Percentiles rank a stretch among this genome's conserved stretches.
Conservation (phyloP, 2,329 filamentous ascomycete genomes). For the Monilinia vaccinii-corymbosi region DNA sequence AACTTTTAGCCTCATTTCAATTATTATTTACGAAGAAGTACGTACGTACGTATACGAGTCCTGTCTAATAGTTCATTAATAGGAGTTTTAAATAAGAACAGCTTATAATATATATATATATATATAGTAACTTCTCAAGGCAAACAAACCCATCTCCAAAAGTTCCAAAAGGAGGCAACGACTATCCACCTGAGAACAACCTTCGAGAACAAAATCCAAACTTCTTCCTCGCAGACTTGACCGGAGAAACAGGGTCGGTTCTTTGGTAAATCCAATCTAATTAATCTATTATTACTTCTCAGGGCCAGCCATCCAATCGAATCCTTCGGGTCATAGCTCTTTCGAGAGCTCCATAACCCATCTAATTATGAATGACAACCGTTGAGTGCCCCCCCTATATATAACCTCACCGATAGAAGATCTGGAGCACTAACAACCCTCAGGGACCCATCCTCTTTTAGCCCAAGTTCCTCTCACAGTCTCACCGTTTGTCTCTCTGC, state of each 20-base stretch:
- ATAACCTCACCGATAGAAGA: not conserved
- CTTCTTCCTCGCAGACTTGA: not conserved
- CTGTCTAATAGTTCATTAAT: no score
- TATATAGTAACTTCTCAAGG: no score
- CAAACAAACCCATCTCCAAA: no score
- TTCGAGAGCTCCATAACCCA: not conserved
- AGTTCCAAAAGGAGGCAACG: no score
- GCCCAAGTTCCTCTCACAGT: slow-evolving; percentile 90
- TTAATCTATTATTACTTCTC: not conserved
- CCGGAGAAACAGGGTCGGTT: not conserved
- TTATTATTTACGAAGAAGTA: no score
- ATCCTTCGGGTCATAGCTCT: slow-evolving; percentile 5
- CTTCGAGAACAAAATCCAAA: not conserved
- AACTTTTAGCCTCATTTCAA: no score
- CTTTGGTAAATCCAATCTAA: not conserved
- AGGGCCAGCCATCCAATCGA: not conserved
- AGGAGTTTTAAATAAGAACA: no score
- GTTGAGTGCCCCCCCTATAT: slow-evolving; percentile 3
- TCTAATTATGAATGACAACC: slow-evolving; percentile 8
- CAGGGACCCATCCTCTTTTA: slow-evolving; percentile 75
- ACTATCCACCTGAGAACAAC: not conserved
- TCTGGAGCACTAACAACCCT: not conserved
- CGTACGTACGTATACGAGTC: no score
- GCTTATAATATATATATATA: no score
- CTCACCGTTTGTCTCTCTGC: slow-evolving; percentile 87